phyloP scores from a whole-genome alignment of 1,284 basidiomycete genomes.

The Mycosarcoma mackinlayi region DNA sequence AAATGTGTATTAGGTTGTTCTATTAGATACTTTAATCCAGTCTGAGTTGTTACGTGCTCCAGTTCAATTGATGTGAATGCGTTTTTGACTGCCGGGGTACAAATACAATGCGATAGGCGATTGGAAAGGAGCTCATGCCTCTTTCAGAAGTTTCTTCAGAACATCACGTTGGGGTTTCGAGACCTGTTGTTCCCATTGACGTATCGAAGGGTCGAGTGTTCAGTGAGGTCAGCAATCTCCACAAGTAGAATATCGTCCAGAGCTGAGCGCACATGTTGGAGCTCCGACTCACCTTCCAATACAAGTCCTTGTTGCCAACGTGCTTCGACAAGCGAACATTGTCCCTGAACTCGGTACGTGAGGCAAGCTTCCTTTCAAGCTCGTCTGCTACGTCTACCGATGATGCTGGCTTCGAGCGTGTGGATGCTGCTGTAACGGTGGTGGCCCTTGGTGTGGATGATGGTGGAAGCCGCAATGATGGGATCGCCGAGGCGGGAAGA shows the following conservation, averaged over 20 bases:
- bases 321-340: constrained; percentile 48
- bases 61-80: constrained; percentile 4
- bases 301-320: constrained; percentile 47
- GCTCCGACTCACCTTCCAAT: constrained; percentile 51
- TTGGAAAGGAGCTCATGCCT: constrained; percentile 18
- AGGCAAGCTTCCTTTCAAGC: constrained; percentile 28
- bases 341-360: constrained; percentile 23
- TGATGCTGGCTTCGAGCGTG: neutral
- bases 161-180: constrained; percentile 45
- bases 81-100: constrained; percentile 20
- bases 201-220: too few relatives aligned
- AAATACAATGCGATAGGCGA: constrained; percentile 25
- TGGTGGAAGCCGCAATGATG: constrained; percentile 27
- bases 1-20: too few relatives aligned
- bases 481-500: constrained; percentile 29
- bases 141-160: constrained; percentile 41
- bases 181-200: constrained; percentile 17
- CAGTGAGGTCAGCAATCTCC: too few relatives aligned
- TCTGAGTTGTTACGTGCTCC: neutral
- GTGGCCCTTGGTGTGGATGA: constrained; percentile 12
- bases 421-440: constrained; percentile 8
- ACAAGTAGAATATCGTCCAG: too few relatives aligned
- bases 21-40: neutral
- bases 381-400: constrained; percentile 27
- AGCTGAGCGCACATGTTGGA: neutral